Evolutionary conservation across 2,329 filamentous ascomycete species (phyloP), one percentile per base, ranked within the genome.

Genomic region (Knoxdaviesia capensis): DNA sequence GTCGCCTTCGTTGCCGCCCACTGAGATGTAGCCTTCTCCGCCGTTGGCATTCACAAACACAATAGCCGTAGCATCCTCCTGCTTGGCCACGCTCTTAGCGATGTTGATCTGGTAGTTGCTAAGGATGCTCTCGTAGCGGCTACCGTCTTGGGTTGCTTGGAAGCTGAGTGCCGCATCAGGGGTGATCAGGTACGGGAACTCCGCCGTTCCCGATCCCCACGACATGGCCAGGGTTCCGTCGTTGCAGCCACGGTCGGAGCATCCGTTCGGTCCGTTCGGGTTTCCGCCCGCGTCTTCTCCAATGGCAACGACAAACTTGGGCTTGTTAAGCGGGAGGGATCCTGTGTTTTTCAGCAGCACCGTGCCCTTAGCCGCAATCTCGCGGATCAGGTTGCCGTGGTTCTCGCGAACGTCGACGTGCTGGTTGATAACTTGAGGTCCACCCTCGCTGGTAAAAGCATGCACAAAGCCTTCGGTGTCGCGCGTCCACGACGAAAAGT

Each of bases 41-140:
- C 80, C 73, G 54, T 87, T 70, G 9, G 86, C 77, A 50, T 94
- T 94, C 53, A 83, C 87, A 51, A 96, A 96, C 7, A 94, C 86
- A 36, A 98, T 70, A 48, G 87, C 65, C 1, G 77, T 76, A 9
- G 74, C 76, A 44, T 75, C 63, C n/a, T 71, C 66, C 50, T 80
- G 69, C 6, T 62, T 61, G 8, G 80, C 61, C 2, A 92, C 57
- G 1, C 56, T 63, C 49, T 74, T 59, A 39, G 77, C 77, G 54
- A 82, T 55, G 60, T 64, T 54, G 65, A 77, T 51, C 57, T 74
- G 60, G 51, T 74, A 70, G 60, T 77, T 78, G 57, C 75, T 65
- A 7, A 80, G 64, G 46, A 85, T 66, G 52, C 78, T 77, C 58
- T 82, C 78, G 46, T 78, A 69, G 4, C 64, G 61, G 6, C 65